Evolutionary conservation across 371 early-diverging fungal genomes (phyloP).

Genomic region (Amoeboaphelidium protococcarum): DNA sequence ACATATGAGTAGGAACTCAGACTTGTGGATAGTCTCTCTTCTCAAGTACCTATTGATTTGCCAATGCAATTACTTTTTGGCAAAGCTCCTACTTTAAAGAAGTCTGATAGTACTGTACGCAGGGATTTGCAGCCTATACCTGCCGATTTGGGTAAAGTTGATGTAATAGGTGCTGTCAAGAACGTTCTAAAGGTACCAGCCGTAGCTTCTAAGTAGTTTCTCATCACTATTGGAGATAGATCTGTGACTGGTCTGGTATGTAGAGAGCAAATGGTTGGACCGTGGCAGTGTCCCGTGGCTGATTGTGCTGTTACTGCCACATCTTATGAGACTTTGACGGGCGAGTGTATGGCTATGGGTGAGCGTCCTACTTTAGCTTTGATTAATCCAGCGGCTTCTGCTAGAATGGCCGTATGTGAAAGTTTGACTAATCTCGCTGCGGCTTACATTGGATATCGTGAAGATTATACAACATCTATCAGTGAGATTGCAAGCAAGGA

Average conservation of each 20-base stretch:
- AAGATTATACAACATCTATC: too few relatives aligned
- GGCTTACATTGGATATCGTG: constrained; percentile 27
- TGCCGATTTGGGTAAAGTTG: too few relatives aligned
- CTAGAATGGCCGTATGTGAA: constrained; percentile 86
- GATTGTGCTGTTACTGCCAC: constrained; percentile 73
- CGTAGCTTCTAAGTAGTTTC: constrained; percentile 73
- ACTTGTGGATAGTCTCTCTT: constrained; percentile 9
- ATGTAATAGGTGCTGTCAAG: neutral
- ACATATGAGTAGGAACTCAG: constrained; percentile 52
- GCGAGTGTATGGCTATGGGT: constrained; percentile 93
- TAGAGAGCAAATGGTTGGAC: constrained; percentile 88
- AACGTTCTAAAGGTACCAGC: constrained; percentile 57
- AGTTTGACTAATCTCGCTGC: constrained; percentile 66
- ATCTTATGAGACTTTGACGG: constrained; percentile 31
- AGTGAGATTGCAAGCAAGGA: too few relatives aligned
- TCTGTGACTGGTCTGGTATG: constrained; percentile 75
- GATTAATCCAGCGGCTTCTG: constrained; percentile 52
- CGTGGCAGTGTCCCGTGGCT: constrained; percentile 88
- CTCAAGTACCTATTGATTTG: constrained; percentile 49
- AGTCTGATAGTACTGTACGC: too few relatives aligned
- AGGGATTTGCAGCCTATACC: too few relatives aligned
- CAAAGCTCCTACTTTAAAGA: constrained; percentile 81
- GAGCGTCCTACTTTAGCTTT: constrained; percentile 72
- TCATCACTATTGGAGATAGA: constrained; percentile 89
- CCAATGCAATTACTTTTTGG: constrained; percentile 86